Evolutionary conservation across 345 rosid species (phyloP).

Genomic region (Aquilaria malaccensis): DNA sequence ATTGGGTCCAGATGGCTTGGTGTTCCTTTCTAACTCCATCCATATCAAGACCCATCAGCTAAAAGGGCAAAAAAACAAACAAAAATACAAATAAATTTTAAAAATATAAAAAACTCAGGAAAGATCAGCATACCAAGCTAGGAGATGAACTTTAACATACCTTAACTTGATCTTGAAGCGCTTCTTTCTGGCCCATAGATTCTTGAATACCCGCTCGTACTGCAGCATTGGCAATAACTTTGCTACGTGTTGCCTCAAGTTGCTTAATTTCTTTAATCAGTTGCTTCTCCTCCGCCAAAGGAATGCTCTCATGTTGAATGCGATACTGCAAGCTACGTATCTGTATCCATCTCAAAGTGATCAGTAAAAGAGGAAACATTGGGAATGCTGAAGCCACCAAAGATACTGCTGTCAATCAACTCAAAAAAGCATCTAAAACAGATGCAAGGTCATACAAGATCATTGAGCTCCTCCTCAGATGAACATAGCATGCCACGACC

Average conservation of each 20-base stretch:
- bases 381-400: no score
- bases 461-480: conserved; percentile 86
- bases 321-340: conserved; percentile 69
- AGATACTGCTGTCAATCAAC: neutral
- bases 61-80: conserved; percentile 14
- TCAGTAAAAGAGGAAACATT: conserved; percentile 15
- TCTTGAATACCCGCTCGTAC: conserved; percentile 81
- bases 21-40: conserved; percentile 87
- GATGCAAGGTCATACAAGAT: conserved; percentile 37
- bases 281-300: conserved; percentile 90
- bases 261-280: conserved; percentile 79
- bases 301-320: conserved; percentile 91
- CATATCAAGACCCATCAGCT: conserved; percentile 87
- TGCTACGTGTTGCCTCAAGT: conserved; percentile 90
- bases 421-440: neutral
- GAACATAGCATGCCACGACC: conserved; percentile 63
- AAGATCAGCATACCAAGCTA: neutral
- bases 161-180: conserved; percentile 73
- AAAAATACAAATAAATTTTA: neutral
- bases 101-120: neutral
- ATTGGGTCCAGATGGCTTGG: conserved; percentile 57
- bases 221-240: conserved; percentile 80
- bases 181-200: conserved; percentile 76
- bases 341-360: conserved; percentile 36
- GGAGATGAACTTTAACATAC: conserved; percentile 31